A percentile compares a stretch with the other conserved stretches of the same genome.
phyloP scores from a whole-genome alignment of 2,329 filamentous ascomycete genomes.

The Nothopassalora personata region DNA sequence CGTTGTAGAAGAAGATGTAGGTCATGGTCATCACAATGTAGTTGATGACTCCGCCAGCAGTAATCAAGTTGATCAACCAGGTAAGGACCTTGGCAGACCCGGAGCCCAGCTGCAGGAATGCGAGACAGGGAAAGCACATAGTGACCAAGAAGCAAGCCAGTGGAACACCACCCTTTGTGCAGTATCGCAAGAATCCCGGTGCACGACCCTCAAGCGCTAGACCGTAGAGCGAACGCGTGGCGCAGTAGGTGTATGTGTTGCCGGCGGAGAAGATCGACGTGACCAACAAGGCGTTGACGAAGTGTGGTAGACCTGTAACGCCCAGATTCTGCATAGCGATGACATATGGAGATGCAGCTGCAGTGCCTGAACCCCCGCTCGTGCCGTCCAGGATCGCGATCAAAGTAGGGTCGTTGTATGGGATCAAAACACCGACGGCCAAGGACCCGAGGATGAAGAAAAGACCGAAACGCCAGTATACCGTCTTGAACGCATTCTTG shows the following conservation, averaged over 20 bases:
- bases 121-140: constrained; percentile 29
- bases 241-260: constrained; percentile 50
- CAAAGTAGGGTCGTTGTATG: constrained; percentile 30
- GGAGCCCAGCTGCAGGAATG: constrained; percentile 29
- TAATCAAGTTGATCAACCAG: constrained; percentile 48
- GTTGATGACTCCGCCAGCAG: constrained; percentile 55
- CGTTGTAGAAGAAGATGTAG: constrained; percentile 53
- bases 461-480: constrained; percentile 44
- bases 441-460: constrained; percentile 47
- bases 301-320: constrained; percentile 37
- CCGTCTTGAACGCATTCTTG: constrained; percentile 46
- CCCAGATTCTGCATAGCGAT: constrained; percentile 42
- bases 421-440: constrained; percentile 41
- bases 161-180: constrained; percentile 55
- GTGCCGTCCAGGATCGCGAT: constrained; percentile 18
- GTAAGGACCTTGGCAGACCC: constrained; percentile 27
- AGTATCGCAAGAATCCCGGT: constrained; percentile 51
- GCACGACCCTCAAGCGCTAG: constrained; percentile 49
- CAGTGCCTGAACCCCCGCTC: constrained; percentile 19
- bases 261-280: constrained; percentile 51
- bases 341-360: constrained; percentile 33
- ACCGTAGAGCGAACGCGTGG: constrained; percentile 48
- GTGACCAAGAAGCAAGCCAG: constrained; percentile 51
- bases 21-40: constrained; percentile 56
- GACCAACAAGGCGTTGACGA: constrained; percentile 34